A percentile compares a stretch with the other conserved stretches of the same genome.
Conservation (phyloP, 768 basidiomycete genomes). For the Kwoniella botswanensis region DNA sequence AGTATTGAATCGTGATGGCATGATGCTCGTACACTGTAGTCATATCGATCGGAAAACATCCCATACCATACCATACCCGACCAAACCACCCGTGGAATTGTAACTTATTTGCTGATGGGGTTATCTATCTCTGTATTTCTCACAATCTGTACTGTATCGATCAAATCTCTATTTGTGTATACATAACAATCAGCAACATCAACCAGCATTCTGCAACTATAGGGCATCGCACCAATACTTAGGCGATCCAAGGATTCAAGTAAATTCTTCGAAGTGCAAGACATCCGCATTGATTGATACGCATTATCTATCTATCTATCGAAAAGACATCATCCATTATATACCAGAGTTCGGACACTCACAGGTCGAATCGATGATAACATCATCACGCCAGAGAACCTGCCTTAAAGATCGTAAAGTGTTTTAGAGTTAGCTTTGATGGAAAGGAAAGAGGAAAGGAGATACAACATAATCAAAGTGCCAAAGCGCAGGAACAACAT, state of each 20-base stretch:
- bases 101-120: too few species aligned
- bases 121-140: too few species aligned
- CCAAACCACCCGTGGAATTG: too few species aligned
- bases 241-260: not conserved
- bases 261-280: not conserved
- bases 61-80: not conserved
- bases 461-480: not conserved
- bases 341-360: too few species aligned
- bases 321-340: too few species aligned
- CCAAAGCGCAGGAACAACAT: constrained; percentile 12
- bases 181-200: too few species aligned
- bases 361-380: too few species aligned
- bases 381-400: too few species aligned
- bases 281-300: not conserved
- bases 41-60: not conserved
- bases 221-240: not conserved
- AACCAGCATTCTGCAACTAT: too few species aligned
- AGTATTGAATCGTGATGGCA: too few species aligned
- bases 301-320: not conserved
- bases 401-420: not conserved
- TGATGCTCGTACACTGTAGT: not conserved
- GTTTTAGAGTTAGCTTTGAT: not conserved
- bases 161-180: too few species aligned
- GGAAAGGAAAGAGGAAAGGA: not conserved
- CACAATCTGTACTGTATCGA: too few species aligned